Percentiles rank a stretch among this genome's conserved stretches.
These are phyloP conservation scores for Carex littledalei DNA, from an alignment of 176 grass and related monocot genomes.

Conservation along the genomic window DNA sequence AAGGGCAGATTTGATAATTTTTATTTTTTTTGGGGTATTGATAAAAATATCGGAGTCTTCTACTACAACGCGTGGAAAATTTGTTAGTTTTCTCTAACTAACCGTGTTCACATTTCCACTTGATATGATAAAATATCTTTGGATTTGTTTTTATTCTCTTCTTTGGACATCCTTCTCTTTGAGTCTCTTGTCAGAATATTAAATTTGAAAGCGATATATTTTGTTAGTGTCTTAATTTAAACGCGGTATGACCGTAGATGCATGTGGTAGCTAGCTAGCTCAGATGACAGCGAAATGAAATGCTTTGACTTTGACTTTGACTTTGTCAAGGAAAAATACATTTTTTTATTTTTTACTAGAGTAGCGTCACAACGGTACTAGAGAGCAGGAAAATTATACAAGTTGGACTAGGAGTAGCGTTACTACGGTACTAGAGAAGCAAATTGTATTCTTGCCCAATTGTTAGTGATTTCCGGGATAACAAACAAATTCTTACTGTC, in stretches of 20 bases:
- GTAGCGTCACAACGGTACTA: background rate
- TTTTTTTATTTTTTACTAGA: no score
- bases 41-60: background rate
- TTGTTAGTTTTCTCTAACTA: background rate
- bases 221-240: background rate
- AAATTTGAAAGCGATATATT: background rate
- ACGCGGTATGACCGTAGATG: conserved; percentile 7
- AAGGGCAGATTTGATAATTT: no score
- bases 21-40: no score
- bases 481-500: background rate
- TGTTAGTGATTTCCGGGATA: background rate
- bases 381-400: background rate
- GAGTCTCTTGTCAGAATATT: background rate
- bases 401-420: background rate
- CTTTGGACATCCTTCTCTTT: background rate
- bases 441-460: background rate
- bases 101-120: background rate
- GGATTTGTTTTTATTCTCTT: background rate
- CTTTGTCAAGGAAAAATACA: background rate
- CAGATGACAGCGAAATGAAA: background rate
- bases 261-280: background rate
- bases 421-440: background rate
- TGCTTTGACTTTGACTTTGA: background rate
- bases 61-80: background rate
- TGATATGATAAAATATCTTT: background rate